Conservation (phyloP, 345 rosid species). For the Garcia nutans region DNA sequence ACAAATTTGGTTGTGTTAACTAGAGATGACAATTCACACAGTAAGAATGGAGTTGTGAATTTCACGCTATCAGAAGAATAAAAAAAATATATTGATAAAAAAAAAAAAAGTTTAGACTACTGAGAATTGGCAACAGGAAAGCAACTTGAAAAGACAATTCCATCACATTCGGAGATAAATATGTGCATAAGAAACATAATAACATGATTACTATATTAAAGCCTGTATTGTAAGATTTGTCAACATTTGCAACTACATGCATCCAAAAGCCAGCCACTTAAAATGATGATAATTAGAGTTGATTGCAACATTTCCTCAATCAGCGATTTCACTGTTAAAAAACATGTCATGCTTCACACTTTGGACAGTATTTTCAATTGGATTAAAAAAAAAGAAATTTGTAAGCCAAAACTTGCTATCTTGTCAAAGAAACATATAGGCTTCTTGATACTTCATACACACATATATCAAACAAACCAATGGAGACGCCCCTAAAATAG, state of each 20-base stretch:
- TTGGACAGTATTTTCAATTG: neutral
- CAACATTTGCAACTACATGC: neutral
- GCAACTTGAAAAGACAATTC: neutral
- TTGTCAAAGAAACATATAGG: too few species aligned
- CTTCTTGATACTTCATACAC: too few species aligned
- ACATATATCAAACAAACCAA: too few species aligned
- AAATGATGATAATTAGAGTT: neutral
- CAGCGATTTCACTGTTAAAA: neutral
- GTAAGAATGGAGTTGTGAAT: neutral
- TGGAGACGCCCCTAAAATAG: conserved; percentile 71
- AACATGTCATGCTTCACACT: neutral
- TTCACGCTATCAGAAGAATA: neutral
- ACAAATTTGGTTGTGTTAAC: neutral
- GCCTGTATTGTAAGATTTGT: neutral
- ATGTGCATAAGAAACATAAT: too few species aligned
- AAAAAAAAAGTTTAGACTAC: too few species aligned
- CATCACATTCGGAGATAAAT: neutral
- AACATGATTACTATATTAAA: too few species aligned
- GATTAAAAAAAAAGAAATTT: neutral
- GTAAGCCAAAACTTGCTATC: neutral
- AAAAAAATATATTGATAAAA: too few species aligned
- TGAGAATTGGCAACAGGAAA: neutral
- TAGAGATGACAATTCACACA: neutral
- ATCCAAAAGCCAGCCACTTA: neutral
- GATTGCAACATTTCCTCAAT: neutral